Evolutionary conservation across 768 basidiomycete genomes (phyloP).

Genomic region (Lactifluus echinatus): DNA sequence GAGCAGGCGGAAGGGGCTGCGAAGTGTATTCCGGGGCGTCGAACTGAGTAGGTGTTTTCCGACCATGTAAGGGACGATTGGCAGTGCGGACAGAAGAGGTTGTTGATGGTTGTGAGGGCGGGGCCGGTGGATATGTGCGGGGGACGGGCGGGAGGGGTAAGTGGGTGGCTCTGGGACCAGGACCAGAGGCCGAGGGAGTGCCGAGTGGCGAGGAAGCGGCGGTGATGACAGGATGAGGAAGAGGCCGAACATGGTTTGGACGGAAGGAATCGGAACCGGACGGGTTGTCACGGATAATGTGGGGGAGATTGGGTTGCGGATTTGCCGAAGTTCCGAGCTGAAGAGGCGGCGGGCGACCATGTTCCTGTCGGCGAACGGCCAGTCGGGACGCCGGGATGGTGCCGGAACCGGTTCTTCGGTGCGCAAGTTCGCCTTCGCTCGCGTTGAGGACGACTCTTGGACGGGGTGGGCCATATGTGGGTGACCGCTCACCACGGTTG

Average conservation of each 20-base stretch:
- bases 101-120: conserved; percentile 24
- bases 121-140: conserved; percentile 43
- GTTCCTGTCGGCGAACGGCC: conserved; percentile 34
- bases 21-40: conserved; percentile 37
- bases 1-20: conserved; percentile 30
- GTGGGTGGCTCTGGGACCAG: conserved; percentile 38
- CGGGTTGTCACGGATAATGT: conserved; percentile 53
- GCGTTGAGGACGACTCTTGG: conserved; percentile 9
- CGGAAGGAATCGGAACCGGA: conserved; percentile 43
- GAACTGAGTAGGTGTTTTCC: conserved; percentile 50
- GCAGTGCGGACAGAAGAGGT: conserved; percentile 27
- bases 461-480: neutral
- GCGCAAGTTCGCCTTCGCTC: conserved; percentile 18
- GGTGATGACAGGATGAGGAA: conserved; percentile 36
- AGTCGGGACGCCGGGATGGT: conserved; percentile 21
- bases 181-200: conserved; percentile 29
- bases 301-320: conserved; percentile 57
- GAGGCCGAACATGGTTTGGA: conserved; percentile 34
- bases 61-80: conserved; percentile 25
- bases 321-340: conserved; percentile 47
- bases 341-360: conserved; percentile 72
- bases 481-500: conserved; percentile 11
- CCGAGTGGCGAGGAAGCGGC: conserved; percentile 26
- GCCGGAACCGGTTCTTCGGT: conserved; percentile 17
- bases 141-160: conserved; percentile 67